Conservation (phyloP, 495 filamentous ascomycete species). For the Hypoxylon lienhwacheense region DNA sequence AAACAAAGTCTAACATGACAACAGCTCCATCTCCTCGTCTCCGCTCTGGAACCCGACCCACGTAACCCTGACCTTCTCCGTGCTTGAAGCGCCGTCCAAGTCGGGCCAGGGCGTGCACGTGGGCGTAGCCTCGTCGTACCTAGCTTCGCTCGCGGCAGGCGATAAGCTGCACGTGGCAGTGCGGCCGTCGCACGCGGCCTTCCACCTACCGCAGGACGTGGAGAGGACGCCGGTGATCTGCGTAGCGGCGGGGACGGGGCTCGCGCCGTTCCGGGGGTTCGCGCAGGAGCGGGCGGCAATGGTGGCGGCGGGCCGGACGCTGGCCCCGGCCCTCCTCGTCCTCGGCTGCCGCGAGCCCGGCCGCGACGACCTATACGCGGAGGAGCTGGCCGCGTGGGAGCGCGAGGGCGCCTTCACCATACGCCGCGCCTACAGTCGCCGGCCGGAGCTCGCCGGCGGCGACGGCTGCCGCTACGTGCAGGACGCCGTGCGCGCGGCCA, state of each 20-base stretch:
- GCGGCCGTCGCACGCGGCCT: slow-evolving; percentile 59
- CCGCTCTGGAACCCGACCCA: slow-evolving; percentile 59
- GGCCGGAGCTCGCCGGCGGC: slow-evolving; percentile 38
- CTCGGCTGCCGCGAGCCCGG: slow-evolving; percentile 62
- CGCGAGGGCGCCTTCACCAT: slow-evolving; percentile 59
- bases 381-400: slow-evolving; percentile 63
- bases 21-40: slow-evolving; percentile 73
- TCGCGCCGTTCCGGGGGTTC: slow-evolving; percentile 74
- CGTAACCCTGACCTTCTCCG: slow-evolving; percentile 67
- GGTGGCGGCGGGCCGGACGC: slow-evolving; percentile 52
- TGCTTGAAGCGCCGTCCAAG: slow-evolving; percentile 61
- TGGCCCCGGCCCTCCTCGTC: slow-evolving; percentile 65
- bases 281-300: slow-evolving; percentile 65
- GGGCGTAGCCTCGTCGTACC: slow-evolving; percentile 63
- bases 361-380: slow-evolving; percentile 61
- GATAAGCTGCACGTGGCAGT: slow-evolving; percentile 66
- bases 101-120: slow-evolving; percentile 51
- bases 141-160: slow-evolving; percentile 60
- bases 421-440: slow-evolving; percentile 57
- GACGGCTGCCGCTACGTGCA: slow-evolving; percentile 62
- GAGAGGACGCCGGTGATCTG: slow-evolving; percentile 67
- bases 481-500: slow-evolving; percentile 59
- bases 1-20: slow-evolving; percentile 15
- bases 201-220: slow-evolving; percentile 65
- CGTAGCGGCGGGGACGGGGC: slow-evolving; percentile 57